These are phyloP conservation scores for Penicillium tannophilum DNA, from an alignment of 495 filamentous ascomycete species.

Conservation along the genomic window DNA sequence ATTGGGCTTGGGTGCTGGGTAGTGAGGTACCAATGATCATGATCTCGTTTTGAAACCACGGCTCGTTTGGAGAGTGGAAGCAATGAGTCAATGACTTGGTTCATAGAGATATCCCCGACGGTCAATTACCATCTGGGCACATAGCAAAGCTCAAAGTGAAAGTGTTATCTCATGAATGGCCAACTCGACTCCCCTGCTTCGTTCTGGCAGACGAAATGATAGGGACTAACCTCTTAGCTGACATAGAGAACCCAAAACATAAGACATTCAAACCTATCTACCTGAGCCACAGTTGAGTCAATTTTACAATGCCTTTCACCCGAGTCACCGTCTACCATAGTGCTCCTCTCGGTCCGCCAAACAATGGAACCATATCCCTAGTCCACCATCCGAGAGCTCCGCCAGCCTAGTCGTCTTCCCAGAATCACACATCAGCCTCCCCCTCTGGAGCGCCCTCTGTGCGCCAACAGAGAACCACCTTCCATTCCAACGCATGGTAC, in stretches of 20 bases:
- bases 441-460: neutral
- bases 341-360: neutral
- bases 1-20: too few species aligned
- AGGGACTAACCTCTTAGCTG: neutral
- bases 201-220: neutral
- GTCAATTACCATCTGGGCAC: too few species aligned
- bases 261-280: neutral
- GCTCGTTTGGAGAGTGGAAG: too few species aligned
- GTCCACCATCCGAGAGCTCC: neutral
- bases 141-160: too few species aligned
- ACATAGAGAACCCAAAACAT: too few species aligned
- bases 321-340: neutral
- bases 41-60: too few species aligned
- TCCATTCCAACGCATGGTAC: neutral
- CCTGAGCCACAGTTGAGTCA: neutral
- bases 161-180: too few species aligned
- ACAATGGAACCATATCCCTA: neutral
- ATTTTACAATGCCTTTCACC: neutral
- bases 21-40: too few species aligned
- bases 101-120: too few species aligned
- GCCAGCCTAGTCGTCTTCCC: neutral
- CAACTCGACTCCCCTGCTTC: too few species aligned
- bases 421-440: neutral
- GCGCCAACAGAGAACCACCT: neutral
- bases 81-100: too few species aligned